Conservation (phyloP, 257 asterid genomes). For the Ilex aquifolium region DNA sequence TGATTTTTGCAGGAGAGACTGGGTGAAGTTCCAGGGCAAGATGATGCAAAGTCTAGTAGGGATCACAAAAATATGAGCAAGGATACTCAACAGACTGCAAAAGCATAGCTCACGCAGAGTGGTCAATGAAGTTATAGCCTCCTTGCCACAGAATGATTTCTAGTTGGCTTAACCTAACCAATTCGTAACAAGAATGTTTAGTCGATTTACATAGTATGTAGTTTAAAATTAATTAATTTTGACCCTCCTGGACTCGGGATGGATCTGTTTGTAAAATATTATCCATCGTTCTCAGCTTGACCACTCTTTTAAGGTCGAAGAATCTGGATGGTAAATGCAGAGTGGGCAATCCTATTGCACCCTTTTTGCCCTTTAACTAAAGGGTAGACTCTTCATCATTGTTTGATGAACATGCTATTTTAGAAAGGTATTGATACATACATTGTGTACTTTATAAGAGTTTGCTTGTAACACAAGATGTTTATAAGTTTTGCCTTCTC, state of each 20-base stretch:
- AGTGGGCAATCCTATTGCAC: too few relatives aligned
- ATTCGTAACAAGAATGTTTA: conserved; percentile 21
- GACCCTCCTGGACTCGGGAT: conserved; percentile 30
- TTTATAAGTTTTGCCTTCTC: too few relatives aligned
- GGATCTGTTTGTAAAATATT: conserved; percentile 7
- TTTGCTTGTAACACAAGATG: too few relatives aligned
- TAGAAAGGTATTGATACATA: too few relatives aligned
- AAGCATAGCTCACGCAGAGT: conserved; percentile 14
- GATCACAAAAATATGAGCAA: conserved; percentile 36
- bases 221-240: conserved; percentile 35
- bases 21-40: conserved; percentile 57
- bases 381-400: too few relatives aligned
- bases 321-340: not conserved
- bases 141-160: conserved; percentile 20
- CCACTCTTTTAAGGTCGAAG: conserved; percentile 15
- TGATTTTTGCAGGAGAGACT: conserved; percentile 52
- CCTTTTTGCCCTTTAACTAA: too few relatives aligned
- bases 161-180: conserved; percentile 44
- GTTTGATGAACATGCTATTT: too few relatives aligned
- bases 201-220: conserved; percentile 34
- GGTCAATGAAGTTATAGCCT: conserved; percentile 29
- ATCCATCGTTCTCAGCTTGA: not conserved
- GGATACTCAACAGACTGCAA: conserved; percentile 17
- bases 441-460: too few relatives aligned
- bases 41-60: conserved; percentile 53